Conservation (phyloP, 2,329 filamentous ascomycete species). For the Exophiala aquamarina region DNA sequence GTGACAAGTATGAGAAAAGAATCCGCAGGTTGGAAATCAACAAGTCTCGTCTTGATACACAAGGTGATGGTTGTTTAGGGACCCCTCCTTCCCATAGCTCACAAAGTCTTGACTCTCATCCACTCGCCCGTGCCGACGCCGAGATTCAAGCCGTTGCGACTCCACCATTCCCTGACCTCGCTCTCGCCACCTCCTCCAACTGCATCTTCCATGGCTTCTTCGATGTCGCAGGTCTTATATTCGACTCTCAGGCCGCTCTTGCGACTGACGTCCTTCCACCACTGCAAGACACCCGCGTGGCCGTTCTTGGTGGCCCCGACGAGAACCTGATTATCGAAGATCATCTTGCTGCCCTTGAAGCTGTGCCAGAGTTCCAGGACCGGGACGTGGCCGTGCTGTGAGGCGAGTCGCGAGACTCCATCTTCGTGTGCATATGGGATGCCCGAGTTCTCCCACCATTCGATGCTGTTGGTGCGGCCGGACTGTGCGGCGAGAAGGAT, state of each 20-base stretch:
- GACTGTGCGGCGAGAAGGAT: slow-evolving; percentile 82
- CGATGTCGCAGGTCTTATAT: slow-evolving; percentile 93
- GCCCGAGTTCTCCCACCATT: slow-evolving; percentile 84
- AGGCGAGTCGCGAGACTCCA: slow-evolving; percentile 78
- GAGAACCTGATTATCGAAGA: slow-evolving; percentile 80
- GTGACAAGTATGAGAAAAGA: no score
- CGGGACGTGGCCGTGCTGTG: slow-evolving; percentile 77
- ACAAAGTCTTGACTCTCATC: slow-evolving; percentile 79
- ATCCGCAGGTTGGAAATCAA: no score
- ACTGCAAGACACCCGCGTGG: slow-evolving; percentile 80
- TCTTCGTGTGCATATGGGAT: slow-evolving; percentile 80
- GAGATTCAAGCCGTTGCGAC: slow-evolving; percentile 75
- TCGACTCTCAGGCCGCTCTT: slow-evolving; percentile 71
- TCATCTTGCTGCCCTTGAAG: slow-evolving; percentile 71
- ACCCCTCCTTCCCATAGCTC: slow-evolving; percentile 14
- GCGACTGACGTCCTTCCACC: slow-evolving; percentile 66
- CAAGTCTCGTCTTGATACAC: no score
- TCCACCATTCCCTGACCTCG: slow-evolving; percentile 83
- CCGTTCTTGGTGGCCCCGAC: slow-evolving; percentile 86
- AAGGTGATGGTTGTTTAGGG: no score
- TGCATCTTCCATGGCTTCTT: slow-evolving; percentile 89
- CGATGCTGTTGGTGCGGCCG: slow-evolving; percentile 72
- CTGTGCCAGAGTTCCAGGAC: slow-evolving; percentile 82
- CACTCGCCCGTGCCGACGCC: slow-evolving; percentile 82
- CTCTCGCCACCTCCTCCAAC: slow-evolving; percentile 67